Evolutionary conservation across 768 basidiomycete genomes (phyloP), one percentile per base, ranked within the genome.

Genomic region (Tricholoma furcatifolium): DNA sequence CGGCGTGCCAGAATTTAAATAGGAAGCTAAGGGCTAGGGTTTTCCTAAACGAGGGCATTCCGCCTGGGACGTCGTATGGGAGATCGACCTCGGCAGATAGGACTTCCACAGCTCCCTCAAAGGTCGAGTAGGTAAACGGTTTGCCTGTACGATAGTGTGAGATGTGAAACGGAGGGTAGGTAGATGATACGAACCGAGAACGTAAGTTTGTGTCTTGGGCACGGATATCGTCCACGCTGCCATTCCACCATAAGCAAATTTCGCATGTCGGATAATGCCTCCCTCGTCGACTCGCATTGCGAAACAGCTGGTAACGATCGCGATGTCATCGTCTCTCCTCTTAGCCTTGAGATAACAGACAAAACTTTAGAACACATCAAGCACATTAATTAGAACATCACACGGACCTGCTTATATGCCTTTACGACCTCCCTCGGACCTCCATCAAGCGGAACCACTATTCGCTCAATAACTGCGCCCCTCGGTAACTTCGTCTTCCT

Each of bases 1-100:
- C 57, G 6, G 53, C 57, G 12, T 55, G 54, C 57, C 57, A 58
- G 40, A 58, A 58, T 20, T 58, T 58, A 39, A 58, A 58, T 24
- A 58, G 35, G 47, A 55, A 58, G 20, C 57, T 58, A 11, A 58
- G 53, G 39, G 57, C 57, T 21, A 58, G 50, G 14, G 57, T 58
- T 34, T 58, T 58, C 17, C 57, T 47, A 36, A 47, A 58, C 11
- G 57, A 55, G 12, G 57, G 53, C 53, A 58, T 58, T 2, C 57
- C 57, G 21, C 57, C 57, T 9, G 57, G 57, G 1, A 58, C 57
- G 50, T 58, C 50, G 15, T 39, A 58, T 10, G 50, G 50, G 17
- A 58, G 36, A 35, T 58, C 50, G 17, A 58, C 27, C 31, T 58
- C 57, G 21, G 46, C 57, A 14, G 50, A 35, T 6, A 58, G 39